Evolutionary conservation across 2,329 filamentous ascomycete species (phyloP), one percentile per base, ranked within the genome.

Genomic region (Scopulariopsis brevicaulis): DNA sequence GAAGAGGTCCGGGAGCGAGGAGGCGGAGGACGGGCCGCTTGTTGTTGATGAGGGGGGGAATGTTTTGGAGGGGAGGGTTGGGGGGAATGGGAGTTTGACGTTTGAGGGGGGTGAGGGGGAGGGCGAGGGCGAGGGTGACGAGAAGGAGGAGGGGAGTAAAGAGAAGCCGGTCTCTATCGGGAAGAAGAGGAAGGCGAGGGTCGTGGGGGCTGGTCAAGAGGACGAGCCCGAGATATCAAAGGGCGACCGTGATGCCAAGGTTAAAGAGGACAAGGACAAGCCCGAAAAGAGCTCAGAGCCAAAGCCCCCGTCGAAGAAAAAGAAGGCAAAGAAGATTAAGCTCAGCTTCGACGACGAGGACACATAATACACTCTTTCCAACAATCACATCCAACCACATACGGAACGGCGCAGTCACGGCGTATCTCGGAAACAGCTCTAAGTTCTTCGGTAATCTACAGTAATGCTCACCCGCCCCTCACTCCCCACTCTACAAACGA

Each of bases 11-110:
- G 81, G 74, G 60, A 84, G 86, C 63, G 85, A 85, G 48, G 84
- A 90, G 60, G 87, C 86, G 14, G 89, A 93, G 63, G 89, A 93
- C 68, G 85, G 78, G 55, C 89, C 89, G 0, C 77, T 90, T 0
- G 83, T 90, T 56, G 82, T 94, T 4, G 82, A 93, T 63, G 88
- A 90, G 67, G 77, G 80, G 4, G 87, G 83, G 55, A 86, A 89
- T 58, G 78, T 85, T 34, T 79, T 86, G 34, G 53, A 70, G 72
- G 63, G 82, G 64, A 61, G 79, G 20, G 68, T 79, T 4, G 72
- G 70, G 56, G 67, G 68, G 52, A 75, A 79, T 60, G 77, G 77
- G 8, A 66, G 61, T 4, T 70, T 76, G n/a, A 48, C 22, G 46
- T 20, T 55, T n/a, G 43, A 24, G 24, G 53, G 34, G 3, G 43